Evolutionary conservation across 805 yeast genomes (phyloP).

Genomic region (Blastobotrys americana): DNA sequence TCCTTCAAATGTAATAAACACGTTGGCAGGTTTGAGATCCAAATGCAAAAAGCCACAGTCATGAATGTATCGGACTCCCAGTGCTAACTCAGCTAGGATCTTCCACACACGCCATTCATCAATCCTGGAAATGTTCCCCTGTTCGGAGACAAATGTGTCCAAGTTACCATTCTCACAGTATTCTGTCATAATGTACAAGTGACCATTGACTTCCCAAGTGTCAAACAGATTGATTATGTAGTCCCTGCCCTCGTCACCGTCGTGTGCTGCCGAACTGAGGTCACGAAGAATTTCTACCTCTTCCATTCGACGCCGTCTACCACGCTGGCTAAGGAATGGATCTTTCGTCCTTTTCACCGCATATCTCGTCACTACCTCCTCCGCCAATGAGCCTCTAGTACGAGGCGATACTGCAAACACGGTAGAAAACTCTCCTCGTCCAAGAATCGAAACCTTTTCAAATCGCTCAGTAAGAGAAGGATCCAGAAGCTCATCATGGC

Average conservation of each 20-base stretch:
- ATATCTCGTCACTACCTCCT: conserved; percentile 38
- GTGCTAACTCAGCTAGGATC: conserved; percentile 72
- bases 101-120: conserved; percentile 99
- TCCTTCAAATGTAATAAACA: conserved; percentile 92
- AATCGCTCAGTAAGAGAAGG: conserved; percentile 39
- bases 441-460: conserved; percentile 64
- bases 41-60: conserved; percentile 69
- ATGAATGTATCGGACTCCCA: conserved; percentile 78
- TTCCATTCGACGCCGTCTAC: conserved; percentile 55
- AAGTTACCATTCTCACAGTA: conserved; percentile 91
- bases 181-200: conserved; percentile 87
- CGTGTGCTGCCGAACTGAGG: conserved; percentile 20
- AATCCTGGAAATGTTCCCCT: conserved; percentile 64
- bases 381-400: conserved; percentile 18
- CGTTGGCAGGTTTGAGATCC: conserved; percentile 92
- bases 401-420: conserved; percentile 77
- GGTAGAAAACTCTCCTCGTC: conserved; percentile 82
- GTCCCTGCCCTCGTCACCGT: conserved; percentile 58
- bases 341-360: conserved; percentile 85
- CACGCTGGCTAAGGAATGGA: conserved; percentile 51
- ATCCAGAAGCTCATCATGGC: conserved; percentile 13
- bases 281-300: conserved; percentile 60
- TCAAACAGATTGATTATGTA: conserved; percentile 72
- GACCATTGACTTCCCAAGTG: conserved; percentile 71
- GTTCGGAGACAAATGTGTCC: conserved; percentile 70